These are phyloP conservation scores for Pythium plurisporium DNA, from an alignment of 352 stramenopile species.

Conservation along the genomic window DNA sequence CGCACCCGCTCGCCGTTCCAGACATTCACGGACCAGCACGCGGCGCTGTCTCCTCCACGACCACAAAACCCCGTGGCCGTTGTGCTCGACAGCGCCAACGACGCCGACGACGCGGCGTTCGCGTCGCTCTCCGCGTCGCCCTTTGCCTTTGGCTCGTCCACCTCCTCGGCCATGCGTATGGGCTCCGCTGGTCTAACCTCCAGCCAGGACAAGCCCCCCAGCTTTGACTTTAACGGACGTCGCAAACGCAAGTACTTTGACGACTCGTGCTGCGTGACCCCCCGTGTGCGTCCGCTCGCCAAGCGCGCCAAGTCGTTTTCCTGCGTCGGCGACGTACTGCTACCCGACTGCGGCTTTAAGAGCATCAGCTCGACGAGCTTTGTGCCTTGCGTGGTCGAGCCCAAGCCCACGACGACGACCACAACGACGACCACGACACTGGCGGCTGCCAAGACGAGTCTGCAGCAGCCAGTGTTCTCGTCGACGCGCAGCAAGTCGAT, in stretches of 20 bases:
- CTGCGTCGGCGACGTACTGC: constrained; percentile 25
- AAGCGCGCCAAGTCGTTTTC: constrained; percentile 56
- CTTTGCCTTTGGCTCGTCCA: constrained; percentile 7
- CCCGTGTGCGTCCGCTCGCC: constrained; percentile 40
- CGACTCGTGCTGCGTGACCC: constrained; percentile 24
- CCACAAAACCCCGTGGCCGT: constrained; percentile 42
- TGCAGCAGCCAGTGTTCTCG: not conserved
- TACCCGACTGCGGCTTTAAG: constrained; percentile 13
- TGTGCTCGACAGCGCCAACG: constrained; percentile 23
- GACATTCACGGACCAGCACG: not conserved
- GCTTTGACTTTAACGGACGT: constrained; percentile 34
- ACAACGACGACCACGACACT: not conserved
- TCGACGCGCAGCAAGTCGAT: constrained; percentile 39
- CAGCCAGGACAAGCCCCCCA: constrained; percentile 11
- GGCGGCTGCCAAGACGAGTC: too few species aligned
- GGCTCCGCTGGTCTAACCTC: too few species aligned
- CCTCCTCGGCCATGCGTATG: constrained; percentile 7
- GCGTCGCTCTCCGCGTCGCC: constrained; percentile 20
- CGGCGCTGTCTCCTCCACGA: constrained; percentile 4
- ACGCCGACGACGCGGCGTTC: constrained; percentile 9
- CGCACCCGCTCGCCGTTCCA: not conserved
- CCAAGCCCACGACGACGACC: not conserved
- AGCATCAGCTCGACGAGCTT: constrained; percentile 8
- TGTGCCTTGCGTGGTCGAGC: not conserved
- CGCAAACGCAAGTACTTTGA: constrained; percentile 57